phyloP scores from a whole-genome alignment of 2,329 filamentous ascomycete genomes.

The Aureobasidium leucospermi region DNA sequence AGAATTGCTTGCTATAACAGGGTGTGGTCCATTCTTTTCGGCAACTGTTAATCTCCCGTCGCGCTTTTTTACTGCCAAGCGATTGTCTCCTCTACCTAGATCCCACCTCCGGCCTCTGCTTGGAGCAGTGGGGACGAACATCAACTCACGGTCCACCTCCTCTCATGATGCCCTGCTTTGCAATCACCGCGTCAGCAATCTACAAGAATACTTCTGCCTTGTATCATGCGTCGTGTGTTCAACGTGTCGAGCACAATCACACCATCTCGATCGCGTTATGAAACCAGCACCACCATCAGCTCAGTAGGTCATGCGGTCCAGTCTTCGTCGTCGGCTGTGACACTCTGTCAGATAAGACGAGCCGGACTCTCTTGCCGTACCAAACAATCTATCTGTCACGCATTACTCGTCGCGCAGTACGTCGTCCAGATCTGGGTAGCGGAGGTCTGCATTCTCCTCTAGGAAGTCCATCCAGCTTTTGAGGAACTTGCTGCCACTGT shows the following conservation, averaged over 20 bases:
- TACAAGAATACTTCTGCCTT: neutral
- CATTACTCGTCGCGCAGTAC: slow-evolving; percentile 21
- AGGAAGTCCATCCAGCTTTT: slow-evolving; percentile 87
- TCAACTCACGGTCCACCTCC: neutral
- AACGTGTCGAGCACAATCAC: neutral
- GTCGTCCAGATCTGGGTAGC: slow-evolving; percentile 67
- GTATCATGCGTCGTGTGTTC: slow-evolving; percentile 4
- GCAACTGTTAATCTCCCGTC: slow-evolving; percentile 12
- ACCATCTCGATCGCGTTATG: neutral
- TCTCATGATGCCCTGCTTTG: slow-evolving; percentile 5
- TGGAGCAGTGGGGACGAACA: neutral
- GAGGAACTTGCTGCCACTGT: slow-evolving; percentile 75
- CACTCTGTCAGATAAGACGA: neutral
- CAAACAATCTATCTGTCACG: slow-evolving; percentile 5
- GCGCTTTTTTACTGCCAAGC: slow-evolving; percentile 3
- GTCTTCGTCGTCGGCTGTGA: neutral
- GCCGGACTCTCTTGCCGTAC: slow-evolving; percentile 11
- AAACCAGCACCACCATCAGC: slow-evolving; percentile 9
- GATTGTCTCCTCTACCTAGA: slow-evolving; percentile 3
- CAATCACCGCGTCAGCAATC: slow-evolving; percentile 6
- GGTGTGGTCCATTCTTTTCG: neutral
- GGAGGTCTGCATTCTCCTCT: slow-evolving; percentile 80
- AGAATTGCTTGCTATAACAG: neutral
- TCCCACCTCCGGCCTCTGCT: neutral
- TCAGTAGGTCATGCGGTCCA: neutral